Evolutionary conservation across 495 filamentous ascomycete genomes (phyloP).

Genomic region (Aspergillus cristatus): DNA sequence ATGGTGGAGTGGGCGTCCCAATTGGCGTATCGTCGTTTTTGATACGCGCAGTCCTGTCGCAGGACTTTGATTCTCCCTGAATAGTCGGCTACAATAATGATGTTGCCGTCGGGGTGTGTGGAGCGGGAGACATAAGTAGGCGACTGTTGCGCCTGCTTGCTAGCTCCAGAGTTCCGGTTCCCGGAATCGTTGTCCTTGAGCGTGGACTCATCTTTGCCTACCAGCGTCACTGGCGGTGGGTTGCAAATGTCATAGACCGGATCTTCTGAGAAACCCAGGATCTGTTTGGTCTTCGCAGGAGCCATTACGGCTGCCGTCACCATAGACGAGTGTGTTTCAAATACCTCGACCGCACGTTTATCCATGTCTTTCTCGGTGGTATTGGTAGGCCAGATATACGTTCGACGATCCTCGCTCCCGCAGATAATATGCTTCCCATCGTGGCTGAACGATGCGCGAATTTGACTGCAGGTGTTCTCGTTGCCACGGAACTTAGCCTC

Average conservation of each 20-base stretch:
- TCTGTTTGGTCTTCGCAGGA: conserved; percentile 65
- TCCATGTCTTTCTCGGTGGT: conserved; percentile 59
- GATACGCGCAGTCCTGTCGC: conserved; percentile 79
- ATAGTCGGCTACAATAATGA: conserved; percentile 87
- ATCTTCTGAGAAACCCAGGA: conserved; percentile 73
- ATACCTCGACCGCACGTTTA: conserved; percentile 72
- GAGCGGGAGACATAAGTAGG: conserved; percentile 66
- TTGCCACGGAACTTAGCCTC: conserved; percentile 90
- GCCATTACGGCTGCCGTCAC: conserved; percentile 84
- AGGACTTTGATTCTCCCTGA: conserved; percentile 86
- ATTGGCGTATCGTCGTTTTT: conserved; percentile 44
- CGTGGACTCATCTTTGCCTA: conserved; percentile 54
- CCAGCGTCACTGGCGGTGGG: conserved; percentile 79
- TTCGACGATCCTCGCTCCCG: conserved; percentile 82
- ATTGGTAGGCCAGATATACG: conserved; percentile 78
- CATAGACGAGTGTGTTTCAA: conserved; percentile 81
- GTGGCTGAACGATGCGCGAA: conserved; percentile 81
- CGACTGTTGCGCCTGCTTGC: conserved; percentile 48
- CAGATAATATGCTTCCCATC: conserved; percentile 84
- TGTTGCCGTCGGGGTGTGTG: conserved; percentile 74
- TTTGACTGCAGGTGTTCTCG: conserved; percentile 86
- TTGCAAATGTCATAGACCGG: conserved; percentile 96
- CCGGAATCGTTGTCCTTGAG: conserved; percentile 13
- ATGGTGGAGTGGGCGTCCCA: conserved; percentile 61
- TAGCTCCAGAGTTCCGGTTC: conserved; percentile 32